Base-by-base conservation (phyloP, 345 rosid species). In the Aquilaria yunnanensis region DNA sequence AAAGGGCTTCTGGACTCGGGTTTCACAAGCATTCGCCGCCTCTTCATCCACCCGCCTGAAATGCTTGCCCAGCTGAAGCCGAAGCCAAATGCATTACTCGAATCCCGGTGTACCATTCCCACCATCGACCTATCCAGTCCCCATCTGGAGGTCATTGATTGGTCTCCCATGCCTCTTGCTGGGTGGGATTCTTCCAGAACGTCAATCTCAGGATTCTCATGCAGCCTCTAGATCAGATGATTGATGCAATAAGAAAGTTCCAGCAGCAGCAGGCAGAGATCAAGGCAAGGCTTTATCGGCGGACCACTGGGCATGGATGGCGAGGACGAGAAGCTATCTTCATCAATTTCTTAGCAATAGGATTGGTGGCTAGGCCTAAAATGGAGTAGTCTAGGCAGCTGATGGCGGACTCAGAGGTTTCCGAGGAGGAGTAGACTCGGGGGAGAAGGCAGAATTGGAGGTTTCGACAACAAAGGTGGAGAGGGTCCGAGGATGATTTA, bases 1-100 rank as follows among this genome's bases (percentile, higher is more conserved):
- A 84, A 81, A 48, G 86, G 86, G 12, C 70, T 79, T 1, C 54
- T 79, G 2, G 86, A 81, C 62, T 64, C 78, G 0, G 89, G 86
- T 53, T 11, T 81, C 51, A 61, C 77, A 34, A 4, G 80, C 34
- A 72, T 84, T 47, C 89, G 85, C 3, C 74, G 73, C 57, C 45
- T 77, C 68, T 84, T 81, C 67, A 32, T 77, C 47, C 85, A 84
- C 78, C 81, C 84, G 10, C 50, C 69, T 1, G 71, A 77, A 2
- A 54, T 71, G 3, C 72, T 78, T 1, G 55, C 83, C 61, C 66
- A 33, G 46, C 66, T 77, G 55, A 70, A 63, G 49, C 51, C 66
- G 16, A 62, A 32, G 3, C 53, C 37, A 50, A 13, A 2, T 5
- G 11, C 32, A 5, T 13, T 0, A 2, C 43, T 29, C 45, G 10